These are phyloP conservation scores for Camellia oleifera DNA, from an alignment of 179 eudicot genomes.

Conservation along the genomic window DNA sequence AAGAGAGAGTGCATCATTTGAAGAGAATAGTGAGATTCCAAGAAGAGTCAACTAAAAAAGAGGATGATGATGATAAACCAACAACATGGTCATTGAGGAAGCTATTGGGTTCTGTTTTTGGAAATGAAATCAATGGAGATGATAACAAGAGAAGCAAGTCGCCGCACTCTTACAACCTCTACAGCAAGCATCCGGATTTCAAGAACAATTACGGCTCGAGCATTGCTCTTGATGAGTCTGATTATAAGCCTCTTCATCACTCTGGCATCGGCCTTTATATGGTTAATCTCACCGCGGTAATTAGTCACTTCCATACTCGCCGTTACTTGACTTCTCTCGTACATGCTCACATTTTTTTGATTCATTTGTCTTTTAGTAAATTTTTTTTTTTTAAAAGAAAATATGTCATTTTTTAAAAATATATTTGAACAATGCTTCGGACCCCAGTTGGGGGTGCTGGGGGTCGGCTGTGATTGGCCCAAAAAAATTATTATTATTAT, in stretches of 20 bases:
- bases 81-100: constrained; percentile 46
- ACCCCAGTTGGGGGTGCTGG: too few species aligned
- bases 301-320: background rate
- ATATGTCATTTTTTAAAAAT: too few species aligned
- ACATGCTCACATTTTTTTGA: too few species aligned
- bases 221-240: constrained; percentile 51
- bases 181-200: constrained; percentile 53
- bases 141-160: constrained; percentile 22
- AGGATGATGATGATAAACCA: constrained; percentile 16
- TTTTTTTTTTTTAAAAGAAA: too few species aligned
- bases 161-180: constrained; percentile 63
- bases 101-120: constrained; percentile 40
- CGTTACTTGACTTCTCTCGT: too few species aligned
- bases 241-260: constrained; percentile 53
- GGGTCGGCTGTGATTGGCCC: too few species aligned
- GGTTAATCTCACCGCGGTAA: constrained; percentile 89
- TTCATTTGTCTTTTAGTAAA: too few species aligned
- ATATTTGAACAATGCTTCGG: background rate
- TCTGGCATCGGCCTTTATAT: constrained; percentile 61
- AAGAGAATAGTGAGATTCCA: constrained; percentile 31
- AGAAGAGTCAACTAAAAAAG: constrained; percentile 18
- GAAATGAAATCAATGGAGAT: constrained; percentile 21
- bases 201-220: constrained; percentile 79
- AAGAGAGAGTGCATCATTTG: constrained; percentile 38
- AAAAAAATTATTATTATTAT: too few species aligned